Conservation (phyloP, 73 alveolate genomes). For the Paramecium caudatum region DNA sequence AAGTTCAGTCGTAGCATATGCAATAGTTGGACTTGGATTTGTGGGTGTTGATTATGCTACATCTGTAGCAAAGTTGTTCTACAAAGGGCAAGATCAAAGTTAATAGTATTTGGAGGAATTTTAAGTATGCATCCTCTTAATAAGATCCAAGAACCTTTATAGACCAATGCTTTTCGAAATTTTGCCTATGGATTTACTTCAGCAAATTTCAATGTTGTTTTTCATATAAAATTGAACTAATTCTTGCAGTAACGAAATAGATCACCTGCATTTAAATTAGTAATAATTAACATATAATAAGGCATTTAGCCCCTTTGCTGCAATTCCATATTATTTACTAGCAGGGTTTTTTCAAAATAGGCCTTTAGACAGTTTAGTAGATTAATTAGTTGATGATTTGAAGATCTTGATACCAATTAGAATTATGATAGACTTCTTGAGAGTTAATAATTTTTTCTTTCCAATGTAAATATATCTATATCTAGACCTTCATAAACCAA, state of each 20-base stretch:
- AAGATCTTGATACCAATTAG: conserved; percentile 21
- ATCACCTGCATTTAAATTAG: conserved; percentile 18
- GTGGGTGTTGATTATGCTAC: neutral
- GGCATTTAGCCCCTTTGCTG: conserved; percentile 10
- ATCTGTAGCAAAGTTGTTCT: neutral
- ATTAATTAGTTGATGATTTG: neutral
- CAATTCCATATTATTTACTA: conserved; percentile 3
- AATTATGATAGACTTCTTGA: neutral
- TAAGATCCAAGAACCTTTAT: neutral
- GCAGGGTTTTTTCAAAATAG: neutral
- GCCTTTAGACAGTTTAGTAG: neutral
- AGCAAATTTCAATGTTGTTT: neutral
- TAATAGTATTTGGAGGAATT: too few relatives aligned
- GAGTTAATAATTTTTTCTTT: neutral
- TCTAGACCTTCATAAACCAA: neutral
- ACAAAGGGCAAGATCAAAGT: neutral
- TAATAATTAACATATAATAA: neutral
- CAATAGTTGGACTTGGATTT: neutral
- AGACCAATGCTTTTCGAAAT: neutral
- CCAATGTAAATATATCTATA: neutral
- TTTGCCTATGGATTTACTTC: neutral
- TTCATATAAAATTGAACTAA: neutral
- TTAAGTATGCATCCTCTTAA: too few relatives aligned
- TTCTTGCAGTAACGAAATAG: neutral
- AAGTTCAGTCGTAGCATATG: neutral